Evolutionary conservation across 768 basidiomycete species (phyloP).

Genomic region (Termitomyces sp.): DNA sequence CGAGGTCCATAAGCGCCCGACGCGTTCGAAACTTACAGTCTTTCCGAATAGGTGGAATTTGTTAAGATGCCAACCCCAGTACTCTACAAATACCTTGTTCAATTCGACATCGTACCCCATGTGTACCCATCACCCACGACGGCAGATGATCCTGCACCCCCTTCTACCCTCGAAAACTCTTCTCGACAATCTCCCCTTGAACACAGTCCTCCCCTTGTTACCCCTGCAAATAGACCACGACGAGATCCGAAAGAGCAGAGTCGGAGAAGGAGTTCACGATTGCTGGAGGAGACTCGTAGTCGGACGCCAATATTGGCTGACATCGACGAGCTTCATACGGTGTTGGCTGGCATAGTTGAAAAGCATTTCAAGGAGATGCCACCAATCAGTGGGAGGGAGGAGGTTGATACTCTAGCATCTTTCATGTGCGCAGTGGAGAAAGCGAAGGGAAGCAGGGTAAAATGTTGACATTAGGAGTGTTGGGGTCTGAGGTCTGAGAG

Average conservation of each 20-base stretch:
- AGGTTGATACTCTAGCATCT: slow-evolving; percentile 75
- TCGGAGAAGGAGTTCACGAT: slow-evolving; percentile 65
- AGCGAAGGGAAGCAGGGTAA: slow-evolving; percentile 31
- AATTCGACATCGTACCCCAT: slow-evolving; percentile 65
- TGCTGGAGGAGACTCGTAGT: slow-evolving; percentile 49
- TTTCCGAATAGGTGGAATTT: slow-evolving; percentile 61
- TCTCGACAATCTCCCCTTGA: slow-evolving; percentile 38
- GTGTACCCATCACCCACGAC: slow-evolving; percentile 68
- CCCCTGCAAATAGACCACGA: slow-evolving; percentile 67
- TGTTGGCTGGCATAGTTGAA: slow-evolving; percentile 66
- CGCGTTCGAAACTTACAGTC: not conserved
- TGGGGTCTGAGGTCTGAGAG: not conserved
- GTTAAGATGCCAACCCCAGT: slow-evolving; percentile 57
- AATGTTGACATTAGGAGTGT: slow-evolving; percentile 7
- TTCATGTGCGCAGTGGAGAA: slow-evolving; percentile 77
- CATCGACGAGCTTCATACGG: slow-evolving; percentile 56
- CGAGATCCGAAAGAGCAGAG: slow-evolving; percentile 58
- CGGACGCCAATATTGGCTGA: slow-evolving; percentile 69
- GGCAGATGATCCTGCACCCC: slow-evolving; percentile 65
- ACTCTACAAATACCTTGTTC: slow-evolving; percentile 67
- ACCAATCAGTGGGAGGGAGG: slow-evolving; percentile 49
- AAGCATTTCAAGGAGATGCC: slow-evolving; percentile 63
- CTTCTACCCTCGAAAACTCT: slow-evolving; percentile 50
- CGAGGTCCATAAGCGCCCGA: not conserved
- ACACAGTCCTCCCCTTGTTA: slow-evolving; percentile 46